A percentile compares a stretch with the other conserved stretches of the same genome.
Conservation (phyloP, 805 yeast genomes). For the Candida ovalis region DNA sequence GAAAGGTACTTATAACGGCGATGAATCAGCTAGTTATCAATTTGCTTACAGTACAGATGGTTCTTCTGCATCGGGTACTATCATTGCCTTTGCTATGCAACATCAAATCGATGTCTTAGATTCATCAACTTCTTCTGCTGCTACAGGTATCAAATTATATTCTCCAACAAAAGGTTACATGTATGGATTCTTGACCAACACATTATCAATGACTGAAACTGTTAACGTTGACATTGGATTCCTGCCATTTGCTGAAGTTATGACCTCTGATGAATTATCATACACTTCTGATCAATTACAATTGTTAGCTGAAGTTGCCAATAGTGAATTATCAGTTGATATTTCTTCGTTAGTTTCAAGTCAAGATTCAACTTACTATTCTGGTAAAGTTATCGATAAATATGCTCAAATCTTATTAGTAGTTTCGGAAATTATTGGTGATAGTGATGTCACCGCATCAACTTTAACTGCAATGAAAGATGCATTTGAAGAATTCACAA, state of each 20-base stretch:
- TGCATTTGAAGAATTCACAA: constrained; percentile 40
- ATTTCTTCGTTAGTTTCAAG: constrained; percentile 37
- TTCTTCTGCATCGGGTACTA: constrained; percentile 35
- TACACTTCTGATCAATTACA: constrained; percentile 44
- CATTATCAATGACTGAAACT: constrained; percentile 35
- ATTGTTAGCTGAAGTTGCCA: constrained; percentile 42
- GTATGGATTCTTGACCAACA: constrained; percentile 39
- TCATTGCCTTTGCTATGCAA: constrained; percentile 45
- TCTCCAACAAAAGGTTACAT: constrained; percentile 46
- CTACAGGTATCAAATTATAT: constrained; percentile 34
- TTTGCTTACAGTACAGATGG: constrained; percentile 43
- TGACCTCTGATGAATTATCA: constrained; percentile 14
- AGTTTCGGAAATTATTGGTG: constrained; percentile 42
- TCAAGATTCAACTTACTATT: constrained; percentile 42
- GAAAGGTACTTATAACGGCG: constrained; percentile 34
- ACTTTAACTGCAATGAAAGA: constrained; percentile 43
- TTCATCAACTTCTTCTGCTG: constrained; percentile 19
- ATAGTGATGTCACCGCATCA: constrained; percentile 43
- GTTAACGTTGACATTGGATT: constrained; percentile 38
- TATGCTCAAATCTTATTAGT: constrained; percentile 54
- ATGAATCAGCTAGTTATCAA: constrained; percentile 33
- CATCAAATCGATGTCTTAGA: constrained; percentile 42
- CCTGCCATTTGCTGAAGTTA: constrained; percentile 51
- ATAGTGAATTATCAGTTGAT: constrained; percentile 41
- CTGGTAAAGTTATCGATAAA: constrained; percentile 54